phyloP scores from a whole-genome alignment of 768 basidiomycete species.

The Hysterangium stoloniferum region DNA sequence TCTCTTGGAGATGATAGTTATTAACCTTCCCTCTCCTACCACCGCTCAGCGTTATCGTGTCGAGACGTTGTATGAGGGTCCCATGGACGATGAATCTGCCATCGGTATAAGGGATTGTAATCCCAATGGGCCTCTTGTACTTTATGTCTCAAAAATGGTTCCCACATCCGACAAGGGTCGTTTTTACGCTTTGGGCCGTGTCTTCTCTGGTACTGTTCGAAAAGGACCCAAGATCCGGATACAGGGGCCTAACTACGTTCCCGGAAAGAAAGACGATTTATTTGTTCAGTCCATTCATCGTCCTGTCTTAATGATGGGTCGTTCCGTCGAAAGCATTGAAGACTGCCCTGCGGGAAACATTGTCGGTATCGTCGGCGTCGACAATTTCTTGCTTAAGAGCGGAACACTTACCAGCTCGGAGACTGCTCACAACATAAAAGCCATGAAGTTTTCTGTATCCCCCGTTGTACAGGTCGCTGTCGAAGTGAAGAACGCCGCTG shows the following conservation, averaged over 20 bases:
- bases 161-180: conserved; percentile 99
- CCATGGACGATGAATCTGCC: conserved; percentile 99
- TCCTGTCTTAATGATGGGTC: conserved; percentile 99
- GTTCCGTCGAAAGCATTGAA: conserved; percentile 96
- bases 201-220: conserved; percentile 97
- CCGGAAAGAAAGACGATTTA: conserved; percentile 97
- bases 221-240: conserved; percentile 98
- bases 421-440: conserved; percentile 99
- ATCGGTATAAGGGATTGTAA: conserved; percentile 98
- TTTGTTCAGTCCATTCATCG: conserved; percentile 98
- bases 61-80: conserved; percentile 98
- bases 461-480: conserved; percentile 99
- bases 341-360: conserved; percentile 99
- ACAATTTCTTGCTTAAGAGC: conserved; percentile 99
- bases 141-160: conserved; percentile 99
- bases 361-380: conserved; percentile 97
- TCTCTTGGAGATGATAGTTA: conserved; percentile 99
- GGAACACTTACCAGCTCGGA: conserved; percentile 97
- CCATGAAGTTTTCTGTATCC: conserved; percentile 99
- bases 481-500: conserved; percentile 98
- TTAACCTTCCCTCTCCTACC: conserved; percentile 94
- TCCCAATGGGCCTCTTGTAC: conserved; percentile 90
- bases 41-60: conserved; percentile 99
- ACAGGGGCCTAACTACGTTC: conserved; percentile 97
- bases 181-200: conserved; percentile 99